Base-by-base conservation (phyloP, 2,329 filamentous ascomycete genomes). In the Mycosphaerella arachidis region DNA sequence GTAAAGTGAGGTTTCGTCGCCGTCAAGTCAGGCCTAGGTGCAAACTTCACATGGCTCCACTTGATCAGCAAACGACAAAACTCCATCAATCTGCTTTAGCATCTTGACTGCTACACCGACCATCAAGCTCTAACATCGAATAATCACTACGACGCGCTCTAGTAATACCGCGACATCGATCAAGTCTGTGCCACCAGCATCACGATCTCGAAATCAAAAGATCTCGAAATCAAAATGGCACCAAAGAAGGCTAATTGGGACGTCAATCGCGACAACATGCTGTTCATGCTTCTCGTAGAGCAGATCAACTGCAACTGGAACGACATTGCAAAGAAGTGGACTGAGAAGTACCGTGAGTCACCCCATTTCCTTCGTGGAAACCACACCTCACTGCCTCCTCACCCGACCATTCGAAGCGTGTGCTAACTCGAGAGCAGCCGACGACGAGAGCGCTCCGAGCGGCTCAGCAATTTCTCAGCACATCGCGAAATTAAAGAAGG, bases 281-380 rank as follows among this genome's bases (percentile, higher is more conserved):
- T 71, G 1, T 50, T 71, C 48, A 60, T 70, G n/a, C 62, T 69
- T 5, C 37, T 68, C 30, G 46, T 69, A 58, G 50, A 63, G 5
- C 48, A 57, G 1, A 24, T 63, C 30, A 64, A 66, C n/a, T 37
- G 66, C 57, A 56, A 67, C 43, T 56, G 43, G 52, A 58, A 62
- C 10, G 46, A 59, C 3, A 30, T 67, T 0, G 58, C 63, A 10
- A 53, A 51, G 2, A 46, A 53, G 3, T 71, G 66, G 64, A 52
- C 57, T 6, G 51, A 50, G 20, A 53, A 57, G 4, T 70, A 66
- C 48, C 61, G 62, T 63, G 43, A 16, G 58, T 53, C 27, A 12
- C 10, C 6, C n/a, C 18, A 18, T 2, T 3, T 31, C 16, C 43
- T 20, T 16, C 10, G 31, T 2, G 31, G 31, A 5, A 24, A 24